Base-by-base conservation (phyloP, 2,329 filamentous ascomycete genomes). In the Colletotrichum theobromicola region DNA sequence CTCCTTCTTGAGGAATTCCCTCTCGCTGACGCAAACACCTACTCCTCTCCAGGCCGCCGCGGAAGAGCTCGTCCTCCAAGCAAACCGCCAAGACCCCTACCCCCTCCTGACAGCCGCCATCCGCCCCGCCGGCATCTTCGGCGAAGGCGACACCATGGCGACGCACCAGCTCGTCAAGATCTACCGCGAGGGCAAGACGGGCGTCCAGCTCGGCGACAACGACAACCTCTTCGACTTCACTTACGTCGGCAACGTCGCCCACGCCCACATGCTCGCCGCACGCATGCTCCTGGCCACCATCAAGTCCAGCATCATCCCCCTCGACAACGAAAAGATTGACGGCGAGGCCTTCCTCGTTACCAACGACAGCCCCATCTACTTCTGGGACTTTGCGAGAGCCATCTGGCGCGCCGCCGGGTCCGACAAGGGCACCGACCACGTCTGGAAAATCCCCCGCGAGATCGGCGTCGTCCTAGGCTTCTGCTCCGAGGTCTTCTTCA, bases 281-380 rank as follows among this genome's bases (percentile, higher is more conserved):
- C 89, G 89, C 76, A 93, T 93, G 71, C 91, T 98, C 55, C 88
- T 97, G 61, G 87, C 88, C 69, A 75, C 76, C 64, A 84, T 88
- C 73, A 85, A 89, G n/a, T 76, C 83, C 37, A 84, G 87, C 68
- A 92, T 90, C 24, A 87, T 88, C 0, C 92, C 92, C n/a, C 88
- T 94, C 46, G 91, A 94, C 84, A 86, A 92, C 84, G 93, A 95
- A 85, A 89, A 89, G 74, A 92, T 96, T 64, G 94, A 96, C 82
- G 97, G 96, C 74, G 93, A 98, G 83, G 93, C 93, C 65, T 96
- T 98, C 87, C 92, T 98, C 85, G 91, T 98, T 80, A 97, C 95
- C 72, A 98, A 98, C 83, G 94, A 95, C 84, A 88, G 92, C 78
- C 96, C 96, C 7, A 88, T 97, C 24, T 96, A 96, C 83, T 97